Conservation (phyloP, 2,329 filamentous ascomycete genomes). For the Aspergillus pseudoglaucus region DNA sequence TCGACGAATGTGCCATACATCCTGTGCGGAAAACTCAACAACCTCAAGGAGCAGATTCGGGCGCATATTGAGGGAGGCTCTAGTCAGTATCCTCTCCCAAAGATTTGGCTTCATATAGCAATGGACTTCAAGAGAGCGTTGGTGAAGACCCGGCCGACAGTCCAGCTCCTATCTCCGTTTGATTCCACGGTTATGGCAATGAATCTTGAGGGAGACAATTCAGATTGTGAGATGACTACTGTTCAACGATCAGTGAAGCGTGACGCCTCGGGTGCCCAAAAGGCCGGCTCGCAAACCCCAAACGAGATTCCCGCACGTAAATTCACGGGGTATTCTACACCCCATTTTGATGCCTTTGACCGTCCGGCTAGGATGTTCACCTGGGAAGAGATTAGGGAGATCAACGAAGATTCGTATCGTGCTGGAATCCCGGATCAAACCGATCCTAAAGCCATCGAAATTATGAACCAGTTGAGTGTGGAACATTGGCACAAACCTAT, state of each 20-base stretch:
- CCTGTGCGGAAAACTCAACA: slow-evolving; percentile 54
- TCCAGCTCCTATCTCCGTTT: slow-evolving; percentile 19
- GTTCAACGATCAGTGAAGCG: slow-evolving; percentile 13
- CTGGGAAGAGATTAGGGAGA: slow-evolving; percentile 42
- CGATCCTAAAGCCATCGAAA: slow-evolving; percentile 55
- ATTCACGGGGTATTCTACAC: slow-evolving; percentile 9
- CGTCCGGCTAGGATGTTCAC: slow-evolving; percentile 18
- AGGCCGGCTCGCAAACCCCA: not conserved
- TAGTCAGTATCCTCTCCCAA: slow-evolving; percentile 35
- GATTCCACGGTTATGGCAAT: slow-evolving; percentile 33
- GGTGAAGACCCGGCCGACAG: slow-evolving; percentile 38
- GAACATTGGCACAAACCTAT: slow-evolving; percentile 53
- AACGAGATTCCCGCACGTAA: not conserved
- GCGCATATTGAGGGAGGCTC: slow-evolving; percentile 48
- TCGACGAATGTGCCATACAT: slow-evolving; percentile 58
- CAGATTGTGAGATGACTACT: slow-evolving; percentile 20
- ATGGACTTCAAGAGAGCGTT: slow-evolving; percentile 47
- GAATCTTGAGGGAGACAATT: slow-evolving; percentile 14
- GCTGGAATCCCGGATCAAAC: slow-evolving; percentile 55
- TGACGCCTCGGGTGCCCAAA: slow-evolving; percentile 8
- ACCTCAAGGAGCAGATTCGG: slow-evolving; percentile 51
- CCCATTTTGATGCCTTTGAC: slow-evolving; percentile 17
- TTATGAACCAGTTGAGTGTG: slow-evolving; percentile 52
- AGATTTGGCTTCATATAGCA: slow-evolving; percentile 40
- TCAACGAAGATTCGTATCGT: slow-evolving; percentile 50